Conservation (phyloP, 805 yeast species). For the Komagataella pseudopastoris region DNA sequence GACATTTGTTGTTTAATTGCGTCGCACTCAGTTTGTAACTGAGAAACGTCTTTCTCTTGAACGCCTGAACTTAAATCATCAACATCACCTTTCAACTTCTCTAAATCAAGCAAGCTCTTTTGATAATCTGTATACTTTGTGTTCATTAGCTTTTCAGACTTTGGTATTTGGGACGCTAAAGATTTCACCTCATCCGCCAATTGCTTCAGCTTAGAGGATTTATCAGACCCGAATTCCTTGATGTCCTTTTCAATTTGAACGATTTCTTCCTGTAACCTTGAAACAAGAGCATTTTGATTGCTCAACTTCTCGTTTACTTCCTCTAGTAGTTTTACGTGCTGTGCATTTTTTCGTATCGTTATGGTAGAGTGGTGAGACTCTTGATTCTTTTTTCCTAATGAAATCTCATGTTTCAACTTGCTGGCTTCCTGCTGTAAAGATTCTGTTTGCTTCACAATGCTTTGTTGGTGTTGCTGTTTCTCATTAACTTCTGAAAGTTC, state of each 20-base stretch:
- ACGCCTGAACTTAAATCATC: constrained; percentile 27
- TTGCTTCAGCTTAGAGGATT: constrained; percentile 65
- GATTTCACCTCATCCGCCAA: constrained; percentile 36
- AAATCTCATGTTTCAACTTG: constrained; percentile 44
- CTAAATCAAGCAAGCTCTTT: constrained; percentile 52
- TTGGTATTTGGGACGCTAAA: constrained; percentile 21
- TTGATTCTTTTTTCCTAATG: constrained; percentile 38
- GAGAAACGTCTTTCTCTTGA: constrained; percentile 20
- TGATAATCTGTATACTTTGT: constrained; percentile 42
- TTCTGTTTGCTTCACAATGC: constrained; percentile 33
- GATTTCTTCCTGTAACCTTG: constrained; percentile 28
- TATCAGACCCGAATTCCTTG: constrained; percentile 66
- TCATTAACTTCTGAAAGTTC: constrained; percentile 26
- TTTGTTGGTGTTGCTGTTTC: constrained; percentile 27
- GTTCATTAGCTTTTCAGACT: constrained; percentile 26
- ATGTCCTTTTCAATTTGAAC: constrained; percentile 56
- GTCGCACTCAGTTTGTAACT: constrained; percentile 14
- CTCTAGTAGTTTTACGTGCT: constrained; percentile 30
- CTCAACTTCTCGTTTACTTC: constrained; percentile 23
- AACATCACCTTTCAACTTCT: constrained; percentile 51
- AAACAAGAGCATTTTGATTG: constrained; percentile 18
- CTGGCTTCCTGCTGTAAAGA: constrained; percentile 45
- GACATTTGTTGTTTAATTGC: constrained; percentile 1
- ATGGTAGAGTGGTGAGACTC: constrained; percentile 42
- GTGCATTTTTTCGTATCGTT: constrained; percentile 35